phyloP scores from a whole-genome alignment of 2,329 filamentous ascomycete species.

The Aspergillus fumigatus region DNA sequence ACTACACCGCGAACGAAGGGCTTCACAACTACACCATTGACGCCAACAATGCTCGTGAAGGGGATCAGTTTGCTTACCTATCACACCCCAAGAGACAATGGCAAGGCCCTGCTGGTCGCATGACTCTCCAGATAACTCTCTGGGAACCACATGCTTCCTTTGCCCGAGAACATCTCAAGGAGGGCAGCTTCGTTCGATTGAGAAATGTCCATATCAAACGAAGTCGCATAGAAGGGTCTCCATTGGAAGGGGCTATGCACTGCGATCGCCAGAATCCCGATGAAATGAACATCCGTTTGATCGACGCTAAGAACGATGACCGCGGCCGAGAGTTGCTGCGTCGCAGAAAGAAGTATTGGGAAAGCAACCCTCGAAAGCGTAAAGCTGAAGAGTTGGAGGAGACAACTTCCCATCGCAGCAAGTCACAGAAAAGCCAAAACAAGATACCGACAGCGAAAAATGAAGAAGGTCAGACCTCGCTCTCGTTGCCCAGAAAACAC shows the following conservation, averaged over 20 bases:
- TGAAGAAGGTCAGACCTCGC: slow-evolving; percentile 27
- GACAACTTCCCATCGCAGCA: not conserved
- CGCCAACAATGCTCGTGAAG: slow-evolving; percentile 40
- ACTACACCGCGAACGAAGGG: slow-evolving; percentile 68
- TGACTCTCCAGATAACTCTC: slow-evolving; percentile 66
- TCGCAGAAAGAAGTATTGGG: slow-evolving; percentile 63
- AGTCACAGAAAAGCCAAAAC: slow-evolving; percentile 33
- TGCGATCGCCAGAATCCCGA: slow-evolving; percentile 50
- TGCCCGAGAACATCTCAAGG: slow-evolving; percentile 52
- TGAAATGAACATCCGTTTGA: slow-evolving; percentile 56
- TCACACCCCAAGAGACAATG: slow-evolving; percentile 46
- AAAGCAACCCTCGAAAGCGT: slow-evolving; percentile 35
- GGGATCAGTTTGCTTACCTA: slow-evolving; percentile 55
- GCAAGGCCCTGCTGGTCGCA: slow-evolving; percentile 69
- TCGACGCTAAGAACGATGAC: slow-evolving; percentile 45
- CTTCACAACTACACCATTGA: slow-evolving; percentile 56
- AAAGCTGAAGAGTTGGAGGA: slow-evolving; percentile 20
- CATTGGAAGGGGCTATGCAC: slow-evolving; percentile 67
- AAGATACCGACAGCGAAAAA: slow-evolving; percentile 23
- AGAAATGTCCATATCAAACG: slow-evolving; percentile 68
- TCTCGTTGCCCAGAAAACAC: slow-evolving; percentile 22
- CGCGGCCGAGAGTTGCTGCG: slow-evolving; percentile 55
- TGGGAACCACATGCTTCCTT: slow-evolving; percentile 63
- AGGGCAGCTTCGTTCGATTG: slow-evolving; percentile 61
- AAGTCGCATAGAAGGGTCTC: slow-evolving; percentile 46